Percentiles rank a stretch among this genome's conserved stretches.
Evolutionary conservation across 805 yeast genomes (phyloP).

Genomic region (Candida germanica): DNA sequence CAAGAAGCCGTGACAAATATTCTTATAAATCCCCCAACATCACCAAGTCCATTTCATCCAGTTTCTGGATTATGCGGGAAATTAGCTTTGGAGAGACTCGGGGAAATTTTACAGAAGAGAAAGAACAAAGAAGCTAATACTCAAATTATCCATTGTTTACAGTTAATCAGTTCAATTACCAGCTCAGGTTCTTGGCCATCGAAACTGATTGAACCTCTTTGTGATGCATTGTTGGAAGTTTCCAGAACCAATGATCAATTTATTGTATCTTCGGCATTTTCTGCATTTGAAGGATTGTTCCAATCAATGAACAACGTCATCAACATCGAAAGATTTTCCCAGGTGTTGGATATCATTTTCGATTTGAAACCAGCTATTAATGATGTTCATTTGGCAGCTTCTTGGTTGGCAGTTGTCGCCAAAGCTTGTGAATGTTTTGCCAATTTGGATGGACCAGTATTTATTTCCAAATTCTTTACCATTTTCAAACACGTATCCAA

Average conservation of each 20-base stretch:
- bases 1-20: conserved; percentile 77
- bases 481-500: conserved; percentile 46
- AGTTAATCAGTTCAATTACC: conserved; percentile 68
- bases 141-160: conserved; percentile 70
- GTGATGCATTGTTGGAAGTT: conserved; percentile 71
- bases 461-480: conserved; percentile 55
- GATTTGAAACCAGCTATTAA: conserved; percentile 77
- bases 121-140: conserved; percentile 51
- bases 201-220: conserved; percentile 61
- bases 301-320: conserved; percentile 57
- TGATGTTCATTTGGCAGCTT: conserved; percentile 83
- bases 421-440: conserved; percentile 56
- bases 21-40: conserved; percentile 65
- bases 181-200: conserved; percentile 82
- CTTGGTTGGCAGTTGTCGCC: conserved; percentile 94
- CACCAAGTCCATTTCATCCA: conserved; percentile 75
- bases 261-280: conserved; percentile 76
- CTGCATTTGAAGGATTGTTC: conserved; percentile 79
- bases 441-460: conserved; percentile 34
- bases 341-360: conserved; percentile 66
- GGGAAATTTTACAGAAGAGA: conserved; percentile 28
- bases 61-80: conserved; percentile 72
- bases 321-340: conserved; percentile 61
- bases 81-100: conserved; percentile 56
- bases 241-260: conserved; percentile 83